Evolutionary conservation across 2,329 filamentous ascomycete genomes (phyloP).

Genomic region (Colletotrichum costaricense): DNA sequence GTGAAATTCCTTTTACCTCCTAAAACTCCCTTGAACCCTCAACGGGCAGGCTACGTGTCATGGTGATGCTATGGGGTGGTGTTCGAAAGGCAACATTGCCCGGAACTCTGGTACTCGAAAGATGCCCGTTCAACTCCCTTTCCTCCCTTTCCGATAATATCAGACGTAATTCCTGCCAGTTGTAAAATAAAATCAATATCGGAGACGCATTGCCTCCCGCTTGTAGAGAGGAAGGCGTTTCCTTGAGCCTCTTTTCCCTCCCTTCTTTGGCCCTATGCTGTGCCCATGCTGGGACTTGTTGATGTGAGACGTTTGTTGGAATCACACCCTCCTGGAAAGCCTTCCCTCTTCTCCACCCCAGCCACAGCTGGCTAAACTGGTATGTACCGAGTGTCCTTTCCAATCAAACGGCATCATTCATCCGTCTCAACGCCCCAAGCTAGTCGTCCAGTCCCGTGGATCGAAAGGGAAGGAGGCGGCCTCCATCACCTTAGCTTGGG

Average conservation of each 20-base stretch:
- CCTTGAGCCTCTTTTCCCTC: neutral
- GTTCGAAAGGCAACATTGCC: neutral
- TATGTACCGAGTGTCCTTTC: neutral
- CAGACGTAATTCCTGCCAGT: neutral
- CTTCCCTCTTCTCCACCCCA: neutral
- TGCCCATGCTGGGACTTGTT: neutral
- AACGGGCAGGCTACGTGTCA: neutral
- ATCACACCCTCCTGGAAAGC: neutral
- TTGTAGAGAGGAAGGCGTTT: neutral
- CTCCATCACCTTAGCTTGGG: slow-evolving; percentile 1
- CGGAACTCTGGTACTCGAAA: neutral
- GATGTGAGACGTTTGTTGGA: neutral
- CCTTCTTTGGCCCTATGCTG: neutral
- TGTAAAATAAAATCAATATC: neutral
- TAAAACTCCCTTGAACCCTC: neutral
- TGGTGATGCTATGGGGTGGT: neutral
- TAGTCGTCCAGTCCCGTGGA: neutral
- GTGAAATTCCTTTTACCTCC: neutral
- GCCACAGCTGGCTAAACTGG: neutral
- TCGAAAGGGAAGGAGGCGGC: neutral
- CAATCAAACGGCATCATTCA: neutral
- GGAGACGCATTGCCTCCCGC: neutral
- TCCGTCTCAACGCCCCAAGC: neutral
- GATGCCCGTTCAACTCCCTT: slow-evolving; percentile 9
- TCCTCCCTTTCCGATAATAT: neutral